Evolutionary conservation across 2,329 filamentous ascomycete genomes (phyloP).

Genomic region (Phaeomoniella chlamydospora): DNA sequence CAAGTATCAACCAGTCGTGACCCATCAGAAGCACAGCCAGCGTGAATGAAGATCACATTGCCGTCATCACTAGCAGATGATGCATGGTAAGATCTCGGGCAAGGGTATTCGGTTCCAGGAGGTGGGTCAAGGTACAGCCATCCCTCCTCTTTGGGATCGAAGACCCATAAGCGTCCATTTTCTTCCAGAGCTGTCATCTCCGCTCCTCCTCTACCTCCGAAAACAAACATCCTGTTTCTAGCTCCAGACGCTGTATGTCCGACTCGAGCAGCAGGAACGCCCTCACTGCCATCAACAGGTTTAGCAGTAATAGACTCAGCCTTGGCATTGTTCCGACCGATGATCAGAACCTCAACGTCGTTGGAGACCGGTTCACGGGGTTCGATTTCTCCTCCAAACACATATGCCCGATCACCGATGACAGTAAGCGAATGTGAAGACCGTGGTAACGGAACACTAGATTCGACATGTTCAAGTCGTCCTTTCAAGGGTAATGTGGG

Average conservation of each 20-base stretch:
- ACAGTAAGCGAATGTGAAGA: conserved; percentile 61
- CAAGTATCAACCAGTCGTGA: conserved; percentile 54
- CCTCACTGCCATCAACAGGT: conserved; percentile 15
- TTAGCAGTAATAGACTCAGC: conserved; percentile 37
- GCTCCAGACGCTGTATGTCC: conserved; percentile 59
- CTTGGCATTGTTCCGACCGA: conserved; percentile 31
- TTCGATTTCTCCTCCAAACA: conserved; percentile 64
- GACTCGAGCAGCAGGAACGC: conserved; percentile 50
- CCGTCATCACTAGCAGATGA: conserved; percentile 46
- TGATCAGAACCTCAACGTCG: conserved; percentile 49
- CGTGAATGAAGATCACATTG: conserved; percentile 61
- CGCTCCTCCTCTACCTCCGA: conserved; percentile 60
- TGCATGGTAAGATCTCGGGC: conserved; percentile 55
- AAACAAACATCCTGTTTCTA: conserved; percentile 59
- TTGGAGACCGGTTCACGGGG: conserved; percentile 58
- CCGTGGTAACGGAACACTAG: conserved; percentile 36
- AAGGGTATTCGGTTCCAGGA: conserved; percentile 23
- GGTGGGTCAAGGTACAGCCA: conserved; percentile 54
- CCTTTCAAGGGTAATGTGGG: background rate
- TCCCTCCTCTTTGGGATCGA: conserved; percentile 45
- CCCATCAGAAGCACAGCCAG: conserved; percentile 53
- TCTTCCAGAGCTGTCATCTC: conserved; percentile 62
- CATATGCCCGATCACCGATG: conserved; percentile 41
- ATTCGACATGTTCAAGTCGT: conserved; percentile 1
- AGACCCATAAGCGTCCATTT: conserved; percentile 60